A percentile compares a stretch with the other conserved stretches of the same genome.
Conservation (phyloP, 2,329 filamentous ascomycete genomes). For the Hypoxylon sp. region DNA sequence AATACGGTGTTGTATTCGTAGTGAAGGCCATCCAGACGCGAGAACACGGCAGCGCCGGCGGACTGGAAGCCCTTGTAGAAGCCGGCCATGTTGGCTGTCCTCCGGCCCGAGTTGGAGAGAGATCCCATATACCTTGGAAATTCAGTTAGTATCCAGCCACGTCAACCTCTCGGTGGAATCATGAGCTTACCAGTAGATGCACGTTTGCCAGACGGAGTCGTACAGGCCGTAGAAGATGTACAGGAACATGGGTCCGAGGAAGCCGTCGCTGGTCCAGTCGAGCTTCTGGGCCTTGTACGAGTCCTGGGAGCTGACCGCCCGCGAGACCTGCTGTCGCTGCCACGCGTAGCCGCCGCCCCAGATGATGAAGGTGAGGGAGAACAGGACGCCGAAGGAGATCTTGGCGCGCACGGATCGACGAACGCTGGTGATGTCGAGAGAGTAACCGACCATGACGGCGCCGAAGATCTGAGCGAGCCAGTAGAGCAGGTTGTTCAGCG, state of each 20-base stretch:
- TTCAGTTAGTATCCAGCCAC: constrained; percentile 56
- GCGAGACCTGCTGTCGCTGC: constrained; percentile 63
- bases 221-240: constrained; percentile 60
- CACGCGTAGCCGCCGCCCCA: constrained; percentile 81
- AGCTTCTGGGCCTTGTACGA: constrained; percentile 33
- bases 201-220: constrained; percentile 90
- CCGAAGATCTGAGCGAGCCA: constrained; percentile 77
- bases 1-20: constrained; percentile 77
- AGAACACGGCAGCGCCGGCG: constrained; percentile 81
- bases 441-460: constrained; percentile 70
- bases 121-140: constrained; percentile 82
- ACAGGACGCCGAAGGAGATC: constrained; percentile 63
- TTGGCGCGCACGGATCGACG: constrained; percentile 70
- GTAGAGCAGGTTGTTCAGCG: constrained; percentile 75
- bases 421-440: constrained; percentile 65
- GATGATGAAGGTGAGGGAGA: constrained; percentile 71
- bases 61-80: constrained; percentile 90
- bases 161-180: constrained; percentile 64
- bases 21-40: constrained; percentile 70
- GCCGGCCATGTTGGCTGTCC: constrained; percentile 88
- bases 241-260: constrained; percentile 75
- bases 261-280: constrained; percentile 68
- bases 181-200: constrained; percentile 86
- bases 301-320: constrained; percentile 40
- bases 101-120: constrained; percentile 89